Base-by-base conservation (phyloP, 2,329 filamentous ascomycete genomes). In the Tolypocladium endophyticum region DNA sequence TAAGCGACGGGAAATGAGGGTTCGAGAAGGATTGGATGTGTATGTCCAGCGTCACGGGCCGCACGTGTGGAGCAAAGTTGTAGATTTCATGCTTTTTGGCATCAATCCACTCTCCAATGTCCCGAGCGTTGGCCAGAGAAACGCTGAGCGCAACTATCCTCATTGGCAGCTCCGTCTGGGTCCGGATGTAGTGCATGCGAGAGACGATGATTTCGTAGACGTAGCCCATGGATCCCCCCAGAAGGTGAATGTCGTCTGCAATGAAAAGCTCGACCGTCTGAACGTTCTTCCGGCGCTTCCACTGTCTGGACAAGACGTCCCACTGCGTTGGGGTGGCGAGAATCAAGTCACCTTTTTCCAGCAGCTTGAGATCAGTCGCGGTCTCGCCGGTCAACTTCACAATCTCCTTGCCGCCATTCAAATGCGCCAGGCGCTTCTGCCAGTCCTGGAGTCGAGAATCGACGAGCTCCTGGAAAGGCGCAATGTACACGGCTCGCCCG, bases 21-120 rank as follows among this genome's bases (percentile, higher is more conserved):
- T 96, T 96, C 35, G 87, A 90, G 76, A 94, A 99, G 1, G 92
- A 93, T 74, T 99, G 94, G 55, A 99, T 88, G 71, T 97, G 92
- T 60, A 99, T 83, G 72, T 97, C 93, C 38, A 99, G 78, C 28
- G 93, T 92, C 23, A 97, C 86, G 1, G 92, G 89, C 60, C 95
- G 87, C 62, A 93, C 87, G 69, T 93, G 88, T 2, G 94, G 94
- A 67, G 91, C 96, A 78, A 99, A 99, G 77, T 99, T 99, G 81
- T 93, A 99, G 64, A 96, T 96, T 56, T 94, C 96, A 72, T 99
- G 94, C 78, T 97, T 97, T 73, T 87, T 96, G 9, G 93, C 94
- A 65, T 95, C 94, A 65, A 99, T 92, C 94, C 94, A 99, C 75
- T 97, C 94, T 57, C 93, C 93, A 67, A 99, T 84, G 68, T 99